phyloP scores from a whole-genome alignment of 2,329 filamentous ascomycete genomes.

The Apiospora phragmitis region DNA sequence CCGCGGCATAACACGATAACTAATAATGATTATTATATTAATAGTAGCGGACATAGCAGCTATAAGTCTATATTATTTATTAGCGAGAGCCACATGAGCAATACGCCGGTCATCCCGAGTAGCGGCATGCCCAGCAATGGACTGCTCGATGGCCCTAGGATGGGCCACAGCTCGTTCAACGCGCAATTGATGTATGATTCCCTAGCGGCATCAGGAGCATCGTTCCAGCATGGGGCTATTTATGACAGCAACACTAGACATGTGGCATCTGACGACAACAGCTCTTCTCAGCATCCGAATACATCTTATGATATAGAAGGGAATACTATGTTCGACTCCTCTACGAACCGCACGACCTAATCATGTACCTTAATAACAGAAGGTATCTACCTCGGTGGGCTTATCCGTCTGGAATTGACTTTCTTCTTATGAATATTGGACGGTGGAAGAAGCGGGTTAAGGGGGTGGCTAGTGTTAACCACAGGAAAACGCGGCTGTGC shows the following conservation, averaged over 20 bases:
- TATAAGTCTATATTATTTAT: not conserved
- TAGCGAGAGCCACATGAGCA: not conserved
- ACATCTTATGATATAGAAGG: not conserved
- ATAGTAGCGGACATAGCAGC: not conserved
- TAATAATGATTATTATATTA: not conserved
- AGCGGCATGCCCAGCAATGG: not conserved
- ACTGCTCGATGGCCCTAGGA: not conserved
- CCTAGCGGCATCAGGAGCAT: not conserved
- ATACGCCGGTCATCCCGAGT: not conserved
- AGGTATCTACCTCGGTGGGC: no score
- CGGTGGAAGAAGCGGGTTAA: no score
- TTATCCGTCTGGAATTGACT: no score
- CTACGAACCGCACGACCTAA: not conserved
- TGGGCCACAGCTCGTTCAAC: slow-evolving; percentile 7
- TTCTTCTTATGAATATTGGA: no score
- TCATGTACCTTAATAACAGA: not conserved
- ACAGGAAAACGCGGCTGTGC: no score
- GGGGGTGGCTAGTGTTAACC: no score
- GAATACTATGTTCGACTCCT: slow-evolving; percentile 4
- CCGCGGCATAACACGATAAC: slow-evolving; percentile 2
- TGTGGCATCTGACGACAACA: not conserved
- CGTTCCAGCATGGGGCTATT: slow-evolving; percentile 1
- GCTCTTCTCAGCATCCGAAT: not conserved
- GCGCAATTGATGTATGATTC: slow-evolving; percentile 3
- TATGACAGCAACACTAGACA: not conserved